Percentiles rank a stretch among this genome's conserved stretches.
Conservation (phyloP, 2,329 filamentous ascomycete genomes). For the Aspergillus phoenicis region DNA sequence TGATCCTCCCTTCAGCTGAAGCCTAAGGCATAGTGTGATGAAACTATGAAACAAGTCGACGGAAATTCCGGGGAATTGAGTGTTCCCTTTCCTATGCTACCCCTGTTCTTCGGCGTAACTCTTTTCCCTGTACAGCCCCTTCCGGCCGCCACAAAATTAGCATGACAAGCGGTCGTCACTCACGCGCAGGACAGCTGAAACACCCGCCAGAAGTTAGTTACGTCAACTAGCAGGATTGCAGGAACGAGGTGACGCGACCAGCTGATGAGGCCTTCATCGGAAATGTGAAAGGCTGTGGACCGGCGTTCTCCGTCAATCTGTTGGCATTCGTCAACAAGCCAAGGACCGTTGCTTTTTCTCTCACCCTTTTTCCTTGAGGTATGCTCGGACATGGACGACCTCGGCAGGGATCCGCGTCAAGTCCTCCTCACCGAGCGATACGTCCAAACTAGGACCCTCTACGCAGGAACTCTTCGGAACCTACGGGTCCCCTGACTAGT, state of each 20-base stretch:
- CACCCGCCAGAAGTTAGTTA: conserved; percentile 5
- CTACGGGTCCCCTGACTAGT: not conserved
- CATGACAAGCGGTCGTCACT: conserved; percentile 1
- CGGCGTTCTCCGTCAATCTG: not conserved
- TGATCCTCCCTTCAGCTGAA: conserved; percentile 16
- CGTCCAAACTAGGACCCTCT: not conserved
- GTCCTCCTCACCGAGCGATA: not conserved
- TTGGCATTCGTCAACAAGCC: conserved; percentile 5
- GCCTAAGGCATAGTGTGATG: not conserved
- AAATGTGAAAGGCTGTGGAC: not conserved
- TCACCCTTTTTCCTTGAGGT: not conserved
- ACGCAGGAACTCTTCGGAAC: not conserved
- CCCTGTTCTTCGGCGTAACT: not conserved
- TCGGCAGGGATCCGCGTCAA: not conserved
- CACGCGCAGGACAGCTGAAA: conserved; percentile 12
- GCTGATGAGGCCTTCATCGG: conserved; percentile 15
- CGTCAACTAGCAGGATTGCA: conserved; percentile 13
- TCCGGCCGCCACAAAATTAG: conserved; percentile 9
- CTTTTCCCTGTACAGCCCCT: conserved; percentile 9
- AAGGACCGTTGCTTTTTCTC: conserved; percentile 1
- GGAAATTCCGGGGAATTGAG: conserved; percentile 5
- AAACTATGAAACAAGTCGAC: conserved; percentile 14
- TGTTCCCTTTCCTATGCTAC: conserved; percentile 1
- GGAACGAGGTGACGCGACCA: conserved; percentile 18
- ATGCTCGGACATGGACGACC: not conserved